Evolutionary conservation across 768 basidiomycete genomes (phyloP), one percentile per base, ranked within the genome.

Genomic region (Mycena alexandri): DNA sequence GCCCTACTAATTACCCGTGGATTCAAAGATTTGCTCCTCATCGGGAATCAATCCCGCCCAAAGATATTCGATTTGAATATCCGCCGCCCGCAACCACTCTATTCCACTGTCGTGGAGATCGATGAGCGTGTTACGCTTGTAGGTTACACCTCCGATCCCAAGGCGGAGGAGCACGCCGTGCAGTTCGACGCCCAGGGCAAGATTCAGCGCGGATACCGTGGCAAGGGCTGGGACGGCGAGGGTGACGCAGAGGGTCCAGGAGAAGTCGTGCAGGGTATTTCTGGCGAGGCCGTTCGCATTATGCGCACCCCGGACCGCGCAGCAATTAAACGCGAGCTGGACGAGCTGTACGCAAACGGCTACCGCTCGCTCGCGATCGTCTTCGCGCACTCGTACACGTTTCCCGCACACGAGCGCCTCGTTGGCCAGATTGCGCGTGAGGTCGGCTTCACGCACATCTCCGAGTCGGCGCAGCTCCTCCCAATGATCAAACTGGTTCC

Each of bases 401-500:
- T 86, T 77, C 94, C 94, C 0, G 88, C 91, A 11, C 97, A 99
- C 76, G 96, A 98, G 76, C 81, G 82, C 3, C 78, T 84, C 42
- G 79, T 98, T 22, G 95, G 92, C 34, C 79, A 81, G 0, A 75
- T 97, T 21, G 97, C 96, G 5, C 84, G 88, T 22, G 84, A 86
- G 52, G 75, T 97, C 6, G 96, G 96, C n/a, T 99, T 98, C 78
- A 83, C 84, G 7, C 95, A 98, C 50, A 88, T 98, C 72, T 96
- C 95, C 2, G 89, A 94, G 72, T 96, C 95, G 0, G 91, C 93
- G 3, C 88, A 90, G 67, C 84, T 96, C n/a, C 85, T 94, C 33
- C 93, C 95, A 3, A 95, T 95, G 93, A 96, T 97, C 83, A 95
- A 95, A 80, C 93, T 96, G 86, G 94, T 98, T 12, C 93, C 95